Conservation (phyloP, 345 rosid genomes). For the Combretum micranthum region DNA sequence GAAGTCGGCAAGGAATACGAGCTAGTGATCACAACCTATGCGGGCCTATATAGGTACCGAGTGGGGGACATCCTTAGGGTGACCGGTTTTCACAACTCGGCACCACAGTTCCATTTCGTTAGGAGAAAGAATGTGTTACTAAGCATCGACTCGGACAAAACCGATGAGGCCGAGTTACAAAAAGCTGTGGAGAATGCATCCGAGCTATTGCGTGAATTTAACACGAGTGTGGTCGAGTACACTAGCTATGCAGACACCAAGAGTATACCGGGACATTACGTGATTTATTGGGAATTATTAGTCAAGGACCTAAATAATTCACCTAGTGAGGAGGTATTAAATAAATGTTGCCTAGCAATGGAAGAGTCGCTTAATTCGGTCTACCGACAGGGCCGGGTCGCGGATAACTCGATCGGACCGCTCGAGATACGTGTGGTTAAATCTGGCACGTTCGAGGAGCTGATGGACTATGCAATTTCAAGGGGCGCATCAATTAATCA, state of each 20-base stretch:
- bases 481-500: conserved; percentile 96
- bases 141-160: conserved; percentile 88
- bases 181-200: conserved; percentile 72
- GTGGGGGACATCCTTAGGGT: conserved; percentile 94
- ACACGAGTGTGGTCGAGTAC: conserved; percentile 79
- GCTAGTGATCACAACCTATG: conserved; percentile 80
- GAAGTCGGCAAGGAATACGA: conserved; percentile 87
- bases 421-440: conserved; percentile 75
- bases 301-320: conserved; percentile 39
- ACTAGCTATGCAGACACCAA: conserved; percentile 78
- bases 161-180: conserved; percentile 88
- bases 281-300: conserved; percentile 76
- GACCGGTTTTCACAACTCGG: conserved; percentile 82
- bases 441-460: conserved; percentile 89
- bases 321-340: conserved; percentile 39
- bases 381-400: conserved; percentile 80
- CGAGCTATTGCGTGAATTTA: conserved; percentile 28
- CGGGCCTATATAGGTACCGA: conserved; percentile 77
- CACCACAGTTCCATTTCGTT: conserved; percentile 84
- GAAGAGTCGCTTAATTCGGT: conserved; percentile 90
- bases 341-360: conserved; percentile 72
- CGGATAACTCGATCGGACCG: conserved; percentile 75
- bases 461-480: conserved; percentile 94
- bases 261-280: conserved; percentile 88
- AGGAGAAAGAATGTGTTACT: conserved; percentile 81